Evolutionary conservation across 106 monocot genomes (phyloP).

Genomic region (Dactylorhiza incarnata): DNA sequence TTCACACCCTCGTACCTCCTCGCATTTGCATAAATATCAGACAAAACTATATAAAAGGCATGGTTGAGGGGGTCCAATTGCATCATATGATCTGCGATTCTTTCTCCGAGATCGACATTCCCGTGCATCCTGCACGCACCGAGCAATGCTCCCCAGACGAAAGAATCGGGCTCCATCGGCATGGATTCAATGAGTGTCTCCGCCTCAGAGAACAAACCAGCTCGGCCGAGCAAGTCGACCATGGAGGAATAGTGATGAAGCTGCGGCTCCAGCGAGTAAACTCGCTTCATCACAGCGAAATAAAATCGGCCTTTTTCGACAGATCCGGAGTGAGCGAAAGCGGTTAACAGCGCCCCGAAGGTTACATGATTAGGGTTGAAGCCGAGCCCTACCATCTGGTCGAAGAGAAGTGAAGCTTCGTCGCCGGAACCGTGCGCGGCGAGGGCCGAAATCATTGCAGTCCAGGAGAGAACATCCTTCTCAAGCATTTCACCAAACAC

Average conservation of each 20-base stretch:
- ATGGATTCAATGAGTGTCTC: conserved; percentile 29
- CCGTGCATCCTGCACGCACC: conserved; percentile 41
- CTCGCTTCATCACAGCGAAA: conserved; percentile 23
- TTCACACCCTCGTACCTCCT: conserved; percentile 26
- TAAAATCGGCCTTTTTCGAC: conserved; percentile 29
- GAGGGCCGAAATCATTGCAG: conserved; percentile 35
- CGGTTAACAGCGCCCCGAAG: conserved; percentile 35
- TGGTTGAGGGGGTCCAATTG: conserved; percentile 31
- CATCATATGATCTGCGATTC: conserved; percentile 22
- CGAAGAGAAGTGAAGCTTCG: conserved; percentile 23
- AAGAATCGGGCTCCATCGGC: conserved; percentile 39
- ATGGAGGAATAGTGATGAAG: conserved; percentile 36
- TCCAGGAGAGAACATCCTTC: conserved; percentile 44
- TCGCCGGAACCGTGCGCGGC: conserved; percentile 28
- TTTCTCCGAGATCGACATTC: conserved; percentile 32
- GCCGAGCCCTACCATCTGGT: conserved; percentile 24
- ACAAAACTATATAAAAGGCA: conserved; percentile 31
- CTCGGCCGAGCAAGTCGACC: conserved; percentile 42
- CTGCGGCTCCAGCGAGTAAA: conserved; percentile 27
- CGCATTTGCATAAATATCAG: conserved; percentile 40
- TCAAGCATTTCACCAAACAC: conserved; percentile 22
- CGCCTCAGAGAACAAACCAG: conserved; percentile 34
- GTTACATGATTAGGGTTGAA: conserved; percentile 32
- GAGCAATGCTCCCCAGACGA: conserved; percentile 49
- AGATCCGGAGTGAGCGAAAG: conserved; percentile 33